Conservation (phyloP, 495 filamentous ascomycete species). For the Endocarpon pusillum region DNA sequence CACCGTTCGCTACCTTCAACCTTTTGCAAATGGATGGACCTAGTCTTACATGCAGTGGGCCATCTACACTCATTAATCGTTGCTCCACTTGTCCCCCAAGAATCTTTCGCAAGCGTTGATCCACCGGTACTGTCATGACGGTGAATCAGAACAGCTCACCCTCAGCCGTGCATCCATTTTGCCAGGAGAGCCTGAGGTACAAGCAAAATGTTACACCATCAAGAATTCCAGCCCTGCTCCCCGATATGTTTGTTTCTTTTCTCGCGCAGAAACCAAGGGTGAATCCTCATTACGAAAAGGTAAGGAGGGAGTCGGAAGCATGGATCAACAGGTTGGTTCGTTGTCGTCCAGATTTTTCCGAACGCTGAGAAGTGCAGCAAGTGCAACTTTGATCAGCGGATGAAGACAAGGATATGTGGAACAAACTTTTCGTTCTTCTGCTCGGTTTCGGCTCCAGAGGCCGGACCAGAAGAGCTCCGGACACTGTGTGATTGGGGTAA, state of each 20-base stretch:
- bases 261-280: conserved; percentile 11
- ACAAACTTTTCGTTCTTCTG: conserved; percentile 11
- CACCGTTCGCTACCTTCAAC: too few species aligned
- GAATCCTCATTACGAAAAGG: conserved; percentile 14
- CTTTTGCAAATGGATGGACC: too few species aligned
- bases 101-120: too few species aligned
- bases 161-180: neutral
- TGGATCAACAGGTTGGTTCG: conserved; percentile 9
- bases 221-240: conserved; percentile 10
- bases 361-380: conserved; percentile 2
- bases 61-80: too few species aligned
- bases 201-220: conserved; percentile 6
- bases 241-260: conserved; percentile 19
- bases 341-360: conserved; percentile 4
- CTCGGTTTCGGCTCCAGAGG: conserved; percentile 12
- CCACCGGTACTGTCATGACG: too few species aligned
- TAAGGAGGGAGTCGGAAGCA: conserved; percentile 11
- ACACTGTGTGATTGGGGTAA: conserved; percentile 19
- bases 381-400: conserved; percentile 3
- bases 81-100: too few species aligned
- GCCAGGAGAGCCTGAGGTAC: neutral
- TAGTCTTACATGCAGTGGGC: too few species aligned
- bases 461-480: conserved; percentile 9
- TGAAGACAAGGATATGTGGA: conserved; percentile 3
- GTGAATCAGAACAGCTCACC: too few species aligned